Evolutionary conservation across 208 protist species (phyloP), one percentile per base, ranked within the genome.

Genomic region (Acanthamoeba triangularis): DNA sequence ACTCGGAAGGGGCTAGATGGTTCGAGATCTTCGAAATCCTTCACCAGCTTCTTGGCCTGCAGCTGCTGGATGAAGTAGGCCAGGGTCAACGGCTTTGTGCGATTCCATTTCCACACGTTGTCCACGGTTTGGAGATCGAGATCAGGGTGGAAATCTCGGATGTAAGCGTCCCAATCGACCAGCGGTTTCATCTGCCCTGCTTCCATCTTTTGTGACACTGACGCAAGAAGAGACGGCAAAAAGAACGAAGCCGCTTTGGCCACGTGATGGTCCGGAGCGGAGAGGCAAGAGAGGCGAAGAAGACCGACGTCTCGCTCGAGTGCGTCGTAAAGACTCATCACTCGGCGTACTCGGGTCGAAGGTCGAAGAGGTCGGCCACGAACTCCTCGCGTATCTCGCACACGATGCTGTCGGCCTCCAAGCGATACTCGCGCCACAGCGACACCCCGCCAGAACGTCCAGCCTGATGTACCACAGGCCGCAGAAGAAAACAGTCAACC

Each of bases 301-400:
- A 23, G 52, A 56, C 0, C 63, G 65, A 28, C 10, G 56, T 61
- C 56, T 25, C 23, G 20, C 56, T 61, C 56, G 20, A 61, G 56
- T 6, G 41, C 41, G 41, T 47, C 8, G 41, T 8, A 11, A 11
- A 6, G 41, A 11, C 41, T 65, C 16, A 28, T 65, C 59, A n/a
- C 59, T 65, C 16, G 41, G 6, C 16, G 16, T n/a, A 14, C 16
- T 14, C 47, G 16, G 76, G 37, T 52, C 33, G 47, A 7, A 85
- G 76, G 20, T 85, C 35, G n/a, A 85, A 85, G 44, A 85, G 37
- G 47, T 85, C 76, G 37, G 25, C 1, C 28, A 56, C 47, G 76
- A 85, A 85, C 76, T 85, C 76, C 33, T 85, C 76, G 33, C 28
- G 76, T 11, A 85, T 85, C 44, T 85, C 76, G 76, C 76, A 85